phyloP scores from a whole-genome alignment of 345 rosid genomes.

The Eucalyptus sp. region DNA sequence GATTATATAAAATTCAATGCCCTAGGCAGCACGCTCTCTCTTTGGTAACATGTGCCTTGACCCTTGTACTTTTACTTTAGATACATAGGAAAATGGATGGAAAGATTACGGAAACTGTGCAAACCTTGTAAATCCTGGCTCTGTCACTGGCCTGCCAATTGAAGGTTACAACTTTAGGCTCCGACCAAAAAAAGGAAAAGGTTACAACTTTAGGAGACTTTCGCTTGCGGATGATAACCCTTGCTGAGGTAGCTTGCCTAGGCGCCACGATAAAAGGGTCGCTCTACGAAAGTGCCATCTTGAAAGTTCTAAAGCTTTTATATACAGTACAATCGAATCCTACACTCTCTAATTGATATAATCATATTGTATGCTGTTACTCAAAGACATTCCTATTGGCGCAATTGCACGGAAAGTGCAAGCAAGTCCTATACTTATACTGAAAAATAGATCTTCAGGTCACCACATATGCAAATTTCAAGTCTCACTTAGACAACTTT shows the following conservation, averaged over 20 bases:
- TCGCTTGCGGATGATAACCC: not conserved
- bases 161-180: not conserved
- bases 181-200: no score
- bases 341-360: not conserved
- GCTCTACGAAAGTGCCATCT: not conserved
- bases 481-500: not conserved
- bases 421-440: not conserved
- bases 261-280: not conserved
- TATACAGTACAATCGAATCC: not conserved
- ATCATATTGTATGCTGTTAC: not conserved
- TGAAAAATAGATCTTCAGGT: not conserved
- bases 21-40: not conserved
- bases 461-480: not conserved
- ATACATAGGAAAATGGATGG: not conserved
- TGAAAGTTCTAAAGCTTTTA: not conserved
- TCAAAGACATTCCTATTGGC: not conserved
- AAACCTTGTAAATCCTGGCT: not conserved
- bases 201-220: not conserved
- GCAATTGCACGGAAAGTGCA: not conserved
- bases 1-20: not conserved
- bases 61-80: not conserved
- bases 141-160: not conserved
- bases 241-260: not conserved
- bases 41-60: not conserved
- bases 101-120: not conserved